Conservation (phyloP, 2,329 filamentous ascomycete species). For the Fonsecaea erecta region DNA sequence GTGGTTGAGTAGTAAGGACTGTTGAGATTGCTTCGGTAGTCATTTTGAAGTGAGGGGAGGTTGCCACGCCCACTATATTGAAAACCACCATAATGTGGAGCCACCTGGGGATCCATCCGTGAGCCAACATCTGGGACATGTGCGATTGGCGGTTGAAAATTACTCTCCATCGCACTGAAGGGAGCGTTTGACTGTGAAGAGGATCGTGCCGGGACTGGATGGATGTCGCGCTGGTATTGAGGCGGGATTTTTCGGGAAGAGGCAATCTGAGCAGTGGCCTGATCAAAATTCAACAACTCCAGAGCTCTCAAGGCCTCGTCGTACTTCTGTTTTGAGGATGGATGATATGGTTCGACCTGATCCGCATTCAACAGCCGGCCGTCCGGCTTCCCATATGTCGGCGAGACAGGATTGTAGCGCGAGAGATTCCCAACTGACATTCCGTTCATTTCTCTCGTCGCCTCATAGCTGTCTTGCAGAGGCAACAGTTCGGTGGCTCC, state of each 20-base stretch:
- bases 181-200: constrained; percentile 28
- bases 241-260: constrained; percentile 18
- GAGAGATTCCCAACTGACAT: not conserved
- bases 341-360: constrained; percentile 13
- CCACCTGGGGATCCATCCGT: constrained; percentile 39
- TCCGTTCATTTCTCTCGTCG: not conserved
- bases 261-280: constrained; percentile 11
- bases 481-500: not conserved
- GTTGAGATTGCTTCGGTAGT: constrained; percentile 53
- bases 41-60: constrained; percentile 50
- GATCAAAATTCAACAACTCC: constrained; percentile 21
- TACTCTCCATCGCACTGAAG: constrained; percentile 40
- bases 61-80: constrained; percentile 52
- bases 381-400: constrained; percentile 1
- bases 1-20: constrained; percentile 53
- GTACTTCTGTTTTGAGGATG: constrained; percentile 6
- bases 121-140: constrained; percentile 40
- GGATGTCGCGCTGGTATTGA: constrained; percentile 19
- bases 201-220: not conserved
- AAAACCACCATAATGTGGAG: constrained; percentile 46
- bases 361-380: constrained; percentile 2
- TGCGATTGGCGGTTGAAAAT: constrained; percentile 39
- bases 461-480: constrained; percentile 2
- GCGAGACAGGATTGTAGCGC: constrained; percentile 5
- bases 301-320: constrained; percentile 20